These are phyloP conservation scores for Coemansia sp. DNA, from an alignment of 192 early-diverging fungal species.

Conservation along the genomic window DNA sequence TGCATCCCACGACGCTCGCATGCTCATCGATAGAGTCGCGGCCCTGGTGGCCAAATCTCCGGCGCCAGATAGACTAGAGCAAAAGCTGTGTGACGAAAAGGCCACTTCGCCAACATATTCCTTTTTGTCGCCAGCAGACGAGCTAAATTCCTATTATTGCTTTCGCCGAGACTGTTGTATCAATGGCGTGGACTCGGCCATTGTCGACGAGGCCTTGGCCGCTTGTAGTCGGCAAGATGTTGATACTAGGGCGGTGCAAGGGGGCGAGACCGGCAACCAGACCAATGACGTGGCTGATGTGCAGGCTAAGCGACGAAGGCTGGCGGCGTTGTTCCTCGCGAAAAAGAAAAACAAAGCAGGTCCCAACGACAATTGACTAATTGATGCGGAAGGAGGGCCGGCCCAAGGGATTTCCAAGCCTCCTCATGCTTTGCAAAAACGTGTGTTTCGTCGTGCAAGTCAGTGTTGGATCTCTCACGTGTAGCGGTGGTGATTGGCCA, in stretches of 20 bases:
- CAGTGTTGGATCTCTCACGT: not conserved
- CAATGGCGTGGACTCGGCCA: not conserved
- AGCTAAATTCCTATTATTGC: constrained; percentile 23
- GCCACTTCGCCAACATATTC: constrained; percentile 20
- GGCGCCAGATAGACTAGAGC: constrained; percentile 17
- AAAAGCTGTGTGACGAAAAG: constrained; percentile 30
- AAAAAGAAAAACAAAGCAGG: not conserved
- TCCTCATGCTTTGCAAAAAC: no score
- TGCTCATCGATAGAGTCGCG: constrained; percentile 32
- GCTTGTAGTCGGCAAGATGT: not conserved
- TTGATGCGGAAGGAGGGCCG: not conserved
- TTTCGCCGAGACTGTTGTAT: constrained; percentile 39
- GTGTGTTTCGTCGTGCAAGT: not conserved
- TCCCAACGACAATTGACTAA: not conserved
- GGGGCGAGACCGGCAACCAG: not conserved
- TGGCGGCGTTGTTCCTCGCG: constrained; percentile 24
- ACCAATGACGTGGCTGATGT: not conserved
- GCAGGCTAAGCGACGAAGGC: constrained; percentile 34
- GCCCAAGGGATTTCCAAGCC: not conserved
- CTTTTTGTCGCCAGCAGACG: constrained; percentile 31
- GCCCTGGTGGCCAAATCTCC: constrained; percentile 27
- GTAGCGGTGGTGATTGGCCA: not conserved
- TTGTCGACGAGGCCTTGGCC: constrained; percentile 12
- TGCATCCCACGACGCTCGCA: constrained; percentile 3
- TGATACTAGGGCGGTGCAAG: not conserved